Conservation (phyloP, 176 grass and related monocot genomes). For the Cenchrus fungigraminus region DNA sequence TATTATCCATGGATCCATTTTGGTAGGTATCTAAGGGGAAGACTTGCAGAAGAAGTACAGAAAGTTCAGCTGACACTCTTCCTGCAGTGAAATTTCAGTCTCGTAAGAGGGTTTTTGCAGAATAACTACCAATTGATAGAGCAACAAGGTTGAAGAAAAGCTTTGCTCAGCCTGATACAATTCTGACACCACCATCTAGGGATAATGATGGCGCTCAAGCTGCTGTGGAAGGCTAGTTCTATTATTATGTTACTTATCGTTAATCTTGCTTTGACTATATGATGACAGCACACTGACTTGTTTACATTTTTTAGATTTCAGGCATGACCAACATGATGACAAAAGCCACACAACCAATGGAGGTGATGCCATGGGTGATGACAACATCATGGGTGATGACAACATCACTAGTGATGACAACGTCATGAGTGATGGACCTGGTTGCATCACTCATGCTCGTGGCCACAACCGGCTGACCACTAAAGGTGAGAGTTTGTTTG, state of each 20-base stretch:
- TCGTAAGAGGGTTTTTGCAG: not conserved
- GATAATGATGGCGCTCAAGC: not conserved
- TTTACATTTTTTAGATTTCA: too few relatives aligned
- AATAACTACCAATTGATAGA: not conserved
- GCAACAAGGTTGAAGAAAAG: constrained; percentile 8
- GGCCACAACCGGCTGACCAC: too few relatives aligned
- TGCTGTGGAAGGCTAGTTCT: not conserved
- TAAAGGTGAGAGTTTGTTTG: too few relatives aligned
- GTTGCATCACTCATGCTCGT: too few relatives aligned
- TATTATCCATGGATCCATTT: not conserved
- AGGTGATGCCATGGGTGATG: too few relatives aligned
- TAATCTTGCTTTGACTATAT: too few relatives aligned
- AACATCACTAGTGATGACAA: too few relatives aligned
- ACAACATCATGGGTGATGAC: too few relatives aligned
- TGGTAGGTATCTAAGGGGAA: not conserved
- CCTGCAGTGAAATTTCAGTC: not conserved
- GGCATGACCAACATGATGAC: not conserved
- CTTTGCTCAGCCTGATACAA: not conserved
- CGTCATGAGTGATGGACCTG: too few relatives aligned
- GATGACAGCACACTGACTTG: not conserved
- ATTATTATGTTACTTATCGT: not conserved
- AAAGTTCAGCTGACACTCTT: not conserved
- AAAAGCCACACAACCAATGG: not conserved
- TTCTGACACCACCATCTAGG: not conserved
- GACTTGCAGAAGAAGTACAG: not conserved